Percentiles rank a stretch among this genome's conserved stretches.
Conservation (phyloP, 1,139 yeast species). For the Fermentozyma sake region DNA sequence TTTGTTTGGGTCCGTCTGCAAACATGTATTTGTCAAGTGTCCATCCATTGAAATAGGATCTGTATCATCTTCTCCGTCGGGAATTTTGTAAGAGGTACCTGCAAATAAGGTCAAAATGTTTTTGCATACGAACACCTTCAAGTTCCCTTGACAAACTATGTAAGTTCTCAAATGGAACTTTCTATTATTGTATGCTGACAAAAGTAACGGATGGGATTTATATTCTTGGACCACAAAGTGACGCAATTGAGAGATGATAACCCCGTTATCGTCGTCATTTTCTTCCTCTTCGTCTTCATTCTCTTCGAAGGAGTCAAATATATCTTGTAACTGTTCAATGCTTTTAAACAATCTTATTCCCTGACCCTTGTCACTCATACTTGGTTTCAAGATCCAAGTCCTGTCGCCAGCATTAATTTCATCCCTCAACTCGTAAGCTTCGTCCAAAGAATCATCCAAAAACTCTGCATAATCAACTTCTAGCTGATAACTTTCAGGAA, state of each 20-base stretch:
- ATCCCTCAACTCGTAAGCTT: constrained; percentile 79
- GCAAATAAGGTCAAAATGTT: constrained; percentile 83
- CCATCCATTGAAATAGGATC: constrained; percentile 49
- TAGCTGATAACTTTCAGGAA: constrained; percentile 71
- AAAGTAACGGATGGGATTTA: constrained; percentile 58
- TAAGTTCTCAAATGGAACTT: constrained; percentile 90
- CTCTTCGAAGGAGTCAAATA: constrained; percentile 83
- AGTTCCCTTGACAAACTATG: constrained; percentile 70
- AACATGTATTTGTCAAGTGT: constrained; percentile 90
- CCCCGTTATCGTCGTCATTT: constrained; percentile 42
- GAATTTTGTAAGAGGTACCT: constrained; percentile 42
- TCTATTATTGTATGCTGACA: constrained; percentile 55
- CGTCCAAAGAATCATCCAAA: constrained; percentile 88
- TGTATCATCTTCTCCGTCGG: constrained; percentile 27
- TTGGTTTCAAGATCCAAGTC: constrained; percentile 88
- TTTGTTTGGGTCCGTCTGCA: too few relatives aligned
- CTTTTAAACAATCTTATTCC: constrained; percentile 83
- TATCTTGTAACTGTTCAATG: constrained; percentile 71
- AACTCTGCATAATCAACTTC: constrained; percentile 98
- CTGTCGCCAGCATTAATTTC: constrained; percentile 63
- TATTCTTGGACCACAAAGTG: constrained; percentile 90
- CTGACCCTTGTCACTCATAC: constrained; percentile 96
- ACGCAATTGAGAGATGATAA: constrained; percentile 80
- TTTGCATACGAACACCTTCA: constrained; percentile 73
- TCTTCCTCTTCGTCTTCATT: constrained; percentile 48